Conservation (phyloP, 345 rosid species). For the Eucalyptus melliodora region DNA sequence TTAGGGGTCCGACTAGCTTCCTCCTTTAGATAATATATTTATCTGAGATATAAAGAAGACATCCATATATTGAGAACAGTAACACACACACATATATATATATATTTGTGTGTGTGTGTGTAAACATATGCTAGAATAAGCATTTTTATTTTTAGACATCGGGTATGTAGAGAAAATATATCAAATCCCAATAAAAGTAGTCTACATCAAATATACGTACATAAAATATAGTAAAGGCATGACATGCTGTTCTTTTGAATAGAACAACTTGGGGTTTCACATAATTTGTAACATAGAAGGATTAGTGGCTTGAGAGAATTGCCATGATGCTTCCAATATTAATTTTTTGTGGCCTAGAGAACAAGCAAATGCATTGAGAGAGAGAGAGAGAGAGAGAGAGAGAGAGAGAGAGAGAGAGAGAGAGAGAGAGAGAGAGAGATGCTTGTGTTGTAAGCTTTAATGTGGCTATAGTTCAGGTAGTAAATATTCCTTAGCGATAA, state of each 20-base stretch:
- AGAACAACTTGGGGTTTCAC: neutral
- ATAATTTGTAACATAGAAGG: neutral
- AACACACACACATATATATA: neutral
- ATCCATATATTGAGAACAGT: neutral
- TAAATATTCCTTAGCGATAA: constrained; percentile 22
- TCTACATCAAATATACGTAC: neutral
- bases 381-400: neutral
- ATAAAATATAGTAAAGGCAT: neutral
- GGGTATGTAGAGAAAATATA: neutral
- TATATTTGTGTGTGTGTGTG: neutral
- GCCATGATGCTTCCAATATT: neutral
- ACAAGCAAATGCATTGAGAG: neutral
- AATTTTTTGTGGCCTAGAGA: neutral
- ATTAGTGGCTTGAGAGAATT: neutral
- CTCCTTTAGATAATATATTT: neutral
- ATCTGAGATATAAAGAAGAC: neutral
- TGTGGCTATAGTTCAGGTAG: neutral
- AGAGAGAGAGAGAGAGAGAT: neutral
- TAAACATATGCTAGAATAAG: neutral
- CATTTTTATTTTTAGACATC: neutral
- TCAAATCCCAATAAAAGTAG: neutral
- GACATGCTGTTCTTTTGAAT: neutral
- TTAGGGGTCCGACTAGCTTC: neutral
- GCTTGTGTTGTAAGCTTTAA: neutral
- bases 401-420: neutral